These are phyloP conservation scores for Phialocephala subalpina DNA, from an alignment of 2,329 filamentous ascomycete species.

Conservation along the genomic window DNA sequence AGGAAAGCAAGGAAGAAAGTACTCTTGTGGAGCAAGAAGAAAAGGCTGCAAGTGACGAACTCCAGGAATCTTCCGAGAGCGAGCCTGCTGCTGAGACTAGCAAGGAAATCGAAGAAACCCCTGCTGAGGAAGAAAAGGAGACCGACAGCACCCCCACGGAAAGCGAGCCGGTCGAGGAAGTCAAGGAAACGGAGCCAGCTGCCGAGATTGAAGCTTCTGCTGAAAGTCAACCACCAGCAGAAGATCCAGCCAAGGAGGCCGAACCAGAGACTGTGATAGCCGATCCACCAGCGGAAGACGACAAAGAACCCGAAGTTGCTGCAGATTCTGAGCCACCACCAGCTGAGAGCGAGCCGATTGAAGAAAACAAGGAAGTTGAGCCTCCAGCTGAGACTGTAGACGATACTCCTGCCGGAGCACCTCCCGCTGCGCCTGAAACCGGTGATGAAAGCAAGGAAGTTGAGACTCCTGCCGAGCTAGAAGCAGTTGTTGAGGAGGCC, in stretches of 20 bases:
- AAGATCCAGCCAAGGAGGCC: neutral
- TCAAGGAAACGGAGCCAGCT: neutral
- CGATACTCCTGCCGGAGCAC: neutral
- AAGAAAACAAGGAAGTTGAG: neutral
- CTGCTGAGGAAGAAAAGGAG: neutral
- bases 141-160: neutral
- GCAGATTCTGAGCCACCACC: neutral
- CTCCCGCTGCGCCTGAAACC: neutral
- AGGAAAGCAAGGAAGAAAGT: neutral
- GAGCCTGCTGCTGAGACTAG: neutral
- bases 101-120: neutral
- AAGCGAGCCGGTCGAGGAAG: neutral
- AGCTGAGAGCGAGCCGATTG: neutral
- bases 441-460: constrained; percentile 13
- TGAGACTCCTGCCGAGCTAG: neutral
- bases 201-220: neutral
- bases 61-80: neutral
- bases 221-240: neutral
- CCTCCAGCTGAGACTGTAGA: neutral
- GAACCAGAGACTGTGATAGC: neutral
- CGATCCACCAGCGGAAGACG: neutral
- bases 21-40: neutral
- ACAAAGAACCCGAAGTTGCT: neutral
- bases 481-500: neutral
- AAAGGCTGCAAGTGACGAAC: neutral